phyloP scores from a whole-genome alignment of 192 early-diverging fungal species.

The Entomortierella lignicola region DNA sequence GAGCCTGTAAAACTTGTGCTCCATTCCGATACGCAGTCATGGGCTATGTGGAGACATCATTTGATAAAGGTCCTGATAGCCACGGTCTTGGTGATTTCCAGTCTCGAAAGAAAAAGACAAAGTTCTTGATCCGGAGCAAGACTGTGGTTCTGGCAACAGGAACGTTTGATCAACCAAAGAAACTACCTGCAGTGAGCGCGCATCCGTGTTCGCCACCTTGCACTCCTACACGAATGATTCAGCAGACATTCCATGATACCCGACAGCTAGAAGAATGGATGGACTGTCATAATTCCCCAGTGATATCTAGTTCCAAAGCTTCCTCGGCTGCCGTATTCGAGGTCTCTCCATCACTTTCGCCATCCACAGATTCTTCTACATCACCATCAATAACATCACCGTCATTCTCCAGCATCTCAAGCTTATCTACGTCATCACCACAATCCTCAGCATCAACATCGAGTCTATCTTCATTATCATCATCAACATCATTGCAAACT shows the following conservation, averaged over 20 bases:
- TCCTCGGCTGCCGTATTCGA: neutral
- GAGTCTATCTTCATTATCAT: neutral
- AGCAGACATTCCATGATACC: slow-evolving; percentile 48
- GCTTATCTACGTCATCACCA: slow-evolving; percentile 20
- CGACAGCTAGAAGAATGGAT: slow-evolving; percentile 53
- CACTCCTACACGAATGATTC: slow-evolving; percentile 18
- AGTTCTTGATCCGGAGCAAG: slow-evolving; percentile 36
- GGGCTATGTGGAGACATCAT: slow-evolving; percentile 22
- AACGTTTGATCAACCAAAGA: slow-evolving; percentile 53
- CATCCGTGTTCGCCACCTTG: slow-evolving; percentile 30
- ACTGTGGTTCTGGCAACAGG: slow-evolving; percentile 41
- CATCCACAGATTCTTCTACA: neutral
- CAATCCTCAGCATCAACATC: slow-evolving; percentile 6
- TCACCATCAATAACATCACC: slow-evolving; percentile 5
- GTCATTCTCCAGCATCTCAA: neutral
- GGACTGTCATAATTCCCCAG: slow-evolving; percentile 12
- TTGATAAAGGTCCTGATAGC: neutral
- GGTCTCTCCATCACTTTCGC: slow-evolving; percentile 9
- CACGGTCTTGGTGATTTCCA: neutral
- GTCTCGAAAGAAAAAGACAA: slow-evolving; percentile 6
- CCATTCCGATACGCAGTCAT: slow-evolving; percentile 33
- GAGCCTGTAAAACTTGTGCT: slow-evolving; percentile 12
- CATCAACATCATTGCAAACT: neutral
- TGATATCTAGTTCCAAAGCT: neutral
- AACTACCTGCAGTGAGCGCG: slow-evolving; percentile 22